Percentiles rank a stretch among this genome's conserved stretches.
Evolutionary conservation across 257 asterid genomes (phyloP).

Genomic region (Solanum appendiculatum): DNA sequence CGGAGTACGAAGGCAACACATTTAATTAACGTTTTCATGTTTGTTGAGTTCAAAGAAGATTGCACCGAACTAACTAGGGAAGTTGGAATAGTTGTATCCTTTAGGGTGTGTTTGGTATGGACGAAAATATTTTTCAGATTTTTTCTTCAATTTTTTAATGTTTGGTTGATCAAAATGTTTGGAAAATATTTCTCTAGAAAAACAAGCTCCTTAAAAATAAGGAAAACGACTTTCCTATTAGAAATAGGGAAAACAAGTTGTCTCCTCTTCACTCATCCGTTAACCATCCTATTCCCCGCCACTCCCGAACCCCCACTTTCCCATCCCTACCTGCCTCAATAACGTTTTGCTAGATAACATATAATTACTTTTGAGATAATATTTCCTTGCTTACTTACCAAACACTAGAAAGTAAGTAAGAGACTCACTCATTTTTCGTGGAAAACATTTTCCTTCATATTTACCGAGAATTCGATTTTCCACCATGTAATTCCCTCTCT

Average conservation of each 20-base stretch:
- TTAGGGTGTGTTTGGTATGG: not conserved
- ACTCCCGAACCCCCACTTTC: not conserved
- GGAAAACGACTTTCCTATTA: not conserved
- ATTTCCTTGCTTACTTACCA: not conserved
- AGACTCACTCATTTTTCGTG: not conserved
- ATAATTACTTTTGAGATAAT: not conserved
- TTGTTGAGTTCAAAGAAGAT: not conserved
- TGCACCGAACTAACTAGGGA: not conserved
- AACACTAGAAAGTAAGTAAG: not conserved
- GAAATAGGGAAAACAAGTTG: fast-evolving
- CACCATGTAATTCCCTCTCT: too few species aligned
- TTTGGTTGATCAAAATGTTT: too few species aligned
- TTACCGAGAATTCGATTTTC: too few species aligned
- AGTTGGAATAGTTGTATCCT: not conserved
- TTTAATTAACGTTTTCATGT: not conserved
- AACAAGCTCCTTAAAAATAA: not conserved
- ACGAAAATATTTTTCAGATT: too few species aligned
- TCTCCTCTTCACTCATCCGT: not conserved
- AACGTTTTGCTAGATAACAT: not conserved
- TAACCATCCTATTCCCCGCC: not conserved
- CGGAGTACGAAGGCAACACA: not conserved
- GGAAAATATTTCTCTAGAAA: not conserved
- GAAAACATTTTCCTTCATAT: too few species aligned
- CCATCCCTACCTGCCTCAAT: not conserved
- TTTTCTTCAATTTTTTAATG: too few species aligned